Base-by-base conservation (phyloP, 805 yeast genomes). In the Starmerella apicola region DNA sequence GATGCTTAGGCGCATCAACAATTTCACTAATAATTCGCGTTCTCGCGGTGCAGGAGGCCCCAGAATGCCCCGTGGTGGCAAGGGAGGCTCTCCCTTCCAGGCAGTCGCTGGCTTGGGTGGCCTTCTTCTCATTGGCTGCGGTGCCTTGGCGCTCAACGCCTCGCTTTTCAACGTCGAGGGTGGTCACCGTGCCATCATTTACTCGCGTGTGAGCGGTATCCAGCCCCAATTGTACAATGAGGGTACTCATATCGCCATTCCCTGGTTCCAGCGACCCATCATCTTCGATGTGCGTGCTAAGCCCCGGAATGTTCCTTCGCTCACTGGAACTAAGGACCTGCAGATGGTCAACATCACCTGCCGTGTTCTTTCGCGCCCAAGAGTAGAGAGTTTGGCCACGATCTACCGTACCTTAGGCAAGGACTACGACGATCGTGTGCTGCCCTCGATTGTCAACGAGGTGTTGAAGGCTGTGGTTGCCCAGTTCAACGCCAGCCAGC, bases 281-380 rank as follows among this genome's bases (percentile, higher is more conserved):
- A 74, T 85, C 38, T 91, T 81, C 62, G 97, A 91, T 59, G 94
- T 91, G 44, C 76, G 98, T 55, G 96, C 98, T 34, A 88, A 84
- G 60, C 98, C 98, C 44, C 77, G 96, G 64, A 85, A 85, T 52
- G 93, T 91, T 45, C 82, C 96, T 12, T 83, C 95, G 20, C 71
- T 93, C 55, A 91, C 98, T 1, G 98, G 98, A 50, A 91, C 98
- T 18, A 91, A 91, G 66, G 98, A 91, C 64, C 71, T 91, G 58
- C 98, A 91, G 67, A 91, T 91, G 98, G 98, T 91, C 36, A 91
- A 85, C 62, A 88, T 91, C 57, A 88, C 97, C n/a, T 91, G 98
- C 63, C 79, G 98, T 67, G 98, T 91, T 20, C 72, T 91, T 53
- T 80, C 93, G 41, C 78, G 86, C 60, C 98, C 98, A 0, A 79